Conservation (phyloP, 2,329 filamentous ascomycete genomes). For the Metarhizium guizhouense region DNA sequence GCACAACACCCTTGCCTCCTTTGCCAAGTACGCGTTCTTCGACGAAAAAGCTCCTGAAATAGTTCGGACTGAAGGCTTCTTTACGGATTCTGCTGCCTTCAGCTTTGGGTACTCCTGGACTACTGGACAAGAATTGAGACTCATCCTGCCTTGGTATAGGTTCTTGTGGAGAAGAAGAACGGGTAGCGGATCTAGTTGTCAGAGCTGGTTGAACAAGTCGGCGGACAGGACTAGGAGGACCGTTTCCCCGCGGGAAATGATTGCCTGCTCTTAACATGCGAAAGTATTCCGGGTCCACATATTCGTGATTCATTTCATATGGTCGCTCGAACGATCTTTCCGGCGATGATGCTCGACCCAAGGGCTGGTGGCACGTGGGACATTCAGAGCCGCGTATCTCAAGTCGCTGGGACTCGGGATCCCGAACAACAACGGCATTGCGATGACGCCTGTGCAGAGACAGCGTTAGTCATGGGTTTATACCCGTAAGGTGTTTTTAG, state of each 20-base stretch:
- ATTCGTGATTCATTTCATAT: constrained; percentile 41
- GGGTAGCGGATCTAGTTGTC: constrained; percentile 8
- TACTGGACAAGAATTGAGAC: constrained; percentile 44
- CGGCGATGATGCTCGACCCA: constrained; percentile 35
- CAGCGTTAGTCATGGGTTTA: not conserved
- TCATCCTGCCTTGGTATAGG: constrained; percentile 15
- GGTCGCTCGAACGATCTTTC: constrained; percentile 40
- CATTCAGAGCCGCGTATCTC: constrained; percentile 75
- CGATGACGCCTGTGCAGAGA: constrained; percentile 63
- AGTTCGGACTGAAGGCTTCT: constrained; percentile 82
- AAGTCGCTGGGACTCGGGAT: constrained; percentile 75
- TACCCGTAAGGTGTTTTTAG: not conserved
- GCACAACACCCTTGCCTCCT: constrained; percentile 88
- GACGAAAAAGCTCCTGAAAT: constrained; percentile 88
- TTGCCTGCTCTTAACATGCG: constrained; percentile 67
- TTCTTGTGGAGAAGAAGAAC: constrained; percentile 10
- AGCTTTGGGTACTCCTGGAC: constrained; percentile 35
- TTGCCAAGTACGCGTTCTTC: constrained; percentile 79
- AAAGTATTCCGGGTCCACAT: constrained; percentile 89
- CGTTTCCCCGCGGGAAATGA: constrained; percentile 33
- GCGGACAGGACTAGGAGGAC: constrained; percentile 44
- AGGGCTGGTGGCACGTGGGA: constrained; percentile 80
- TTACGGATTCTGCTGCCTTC: constrained; percentile 67
- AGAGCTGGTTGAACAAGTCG: constrained; percentile 40
- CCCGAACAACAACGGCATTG: constrained; percentile 85